These are phyloP conservation scores for Pogostemon cablin DNA, from an alignment of 257 asterid species.

Conservation along the genomic window DNA sequence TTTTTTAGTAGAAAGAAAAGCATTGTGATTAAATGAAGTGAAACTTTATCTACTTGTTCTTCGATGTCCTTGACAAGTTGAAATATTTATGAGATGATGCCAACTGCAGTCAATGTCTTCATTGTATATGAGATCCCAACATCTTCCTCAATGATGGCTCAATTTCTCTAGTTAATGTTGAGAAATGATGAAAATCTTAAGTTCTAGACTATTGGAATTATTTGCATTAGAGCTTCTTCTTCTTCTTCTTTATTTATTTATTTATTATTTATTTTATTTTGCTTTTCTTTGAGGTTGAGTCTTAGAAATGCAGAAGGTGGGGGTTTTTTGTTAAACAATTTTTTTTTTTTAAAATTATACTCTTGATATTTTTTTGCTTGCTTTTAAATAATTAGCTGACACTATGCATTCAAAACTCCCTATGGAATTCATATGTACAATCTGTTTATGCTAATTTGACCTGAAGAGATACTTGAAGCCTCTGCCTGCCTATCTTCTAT, in stretches of 20 bases:
- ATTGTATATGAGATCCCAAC: not conserved
- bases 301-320: not conserved
- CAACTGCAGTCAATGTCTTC: not conserved
- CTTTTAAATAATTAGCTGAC: no score
- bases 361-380: no score
- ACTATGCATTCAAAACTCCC: no score
- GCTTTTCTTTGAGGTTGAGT: not conserved
- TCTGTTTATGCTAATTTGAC: not conserved
- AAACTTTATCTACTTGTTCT: not conserved
- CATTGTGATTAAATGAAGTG: not conserved
- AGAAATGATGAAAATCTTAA: not conserved
- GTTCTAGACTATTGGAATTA: not conserved
- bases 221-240: no score
- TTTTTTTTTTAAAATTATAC: not conserved
- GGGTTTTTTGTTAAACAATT: not conserved
- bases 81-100: conserved; percentile 9
- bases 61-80: not conserved
- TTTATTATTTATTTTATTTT: no score
- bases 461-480: not conserved
- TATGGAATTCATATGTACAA: no score
- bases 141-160: not conserved
- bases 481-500: not conserved
- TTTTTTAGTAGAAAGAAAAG: not conserved
- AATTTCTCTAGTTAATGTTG: not conserved
- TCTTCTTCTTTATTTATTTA: no score